phyloP scores from a whole-genome alignment of 2,329 filamentous ascomycete genomes.

The Aspergillus hiratsukae region DNA sequence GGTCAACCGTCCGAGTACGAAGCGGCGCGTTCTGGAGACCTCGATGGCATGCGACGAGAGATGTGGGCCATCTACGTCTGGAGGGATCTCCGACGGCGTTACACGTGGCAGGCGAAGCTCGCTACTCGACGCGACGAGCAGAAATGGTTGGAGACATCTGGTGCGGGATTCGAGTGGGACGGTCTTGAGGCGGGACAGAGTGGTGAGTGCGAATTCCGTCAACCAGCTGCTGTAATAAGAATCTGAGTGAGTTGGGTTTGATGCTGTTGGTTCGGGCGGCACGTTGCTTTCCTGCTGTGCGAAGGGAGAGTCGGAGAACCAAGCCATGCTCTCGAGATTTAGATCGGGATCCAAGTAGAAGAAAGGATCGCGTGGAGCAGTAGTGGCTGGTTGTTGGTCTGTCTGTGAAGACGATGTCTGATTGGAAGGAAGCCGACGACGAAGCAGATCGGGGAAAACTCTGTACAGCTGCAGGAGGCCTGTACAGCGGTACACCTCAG shows the following conservation, averaged over 20 bases:
- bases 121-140: conserved; percentile 48
- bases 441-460: conserved; percentile 49
- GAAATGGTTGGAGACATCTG: conserved; percentile 50
- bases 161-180: conserved; percentile 52
- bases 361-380: conserved; percentile 22
- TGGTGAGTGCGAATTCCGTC: conserved; percentile 49
- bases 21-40: conserved; percentile 45
- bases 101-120: conserved; percentile 45
- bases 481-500: conserved; percentile 50
- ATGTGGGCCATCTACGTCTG: conserved; percentile 14
- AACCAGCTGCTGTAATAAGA: conserved; percentile 39
- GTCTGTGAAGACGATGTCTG: conserved; percentile 3
- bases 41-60: conserved; percentile 41
- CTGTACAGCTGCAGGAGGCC: conserved; percentile 54
- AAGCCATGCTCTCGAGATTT: conserved; percentile 17
- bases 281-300: conserved; percentile 1
- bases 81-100: neutral
- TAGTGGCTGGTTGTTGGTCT: conserved; percentile 1
- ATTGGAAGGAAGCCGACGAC: conserved; percentile 35
- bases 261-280: conserved; percentile 10
- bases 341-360: conserved; percentile 18
- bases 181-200: conserved; percentile 46
- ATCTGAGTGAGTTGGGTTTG: conserved; percentile 23
- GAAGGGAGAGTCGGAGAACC: conserved; percentile 14
- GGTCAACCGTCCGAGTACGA: conserved; percentile 47